A percentile compares a stretch with the other conserved stretches of the same genome.
Conservation (phyloP, 2,329 filamentous ascomycete species). For the Pestalotiopsis sp. region DNA sequence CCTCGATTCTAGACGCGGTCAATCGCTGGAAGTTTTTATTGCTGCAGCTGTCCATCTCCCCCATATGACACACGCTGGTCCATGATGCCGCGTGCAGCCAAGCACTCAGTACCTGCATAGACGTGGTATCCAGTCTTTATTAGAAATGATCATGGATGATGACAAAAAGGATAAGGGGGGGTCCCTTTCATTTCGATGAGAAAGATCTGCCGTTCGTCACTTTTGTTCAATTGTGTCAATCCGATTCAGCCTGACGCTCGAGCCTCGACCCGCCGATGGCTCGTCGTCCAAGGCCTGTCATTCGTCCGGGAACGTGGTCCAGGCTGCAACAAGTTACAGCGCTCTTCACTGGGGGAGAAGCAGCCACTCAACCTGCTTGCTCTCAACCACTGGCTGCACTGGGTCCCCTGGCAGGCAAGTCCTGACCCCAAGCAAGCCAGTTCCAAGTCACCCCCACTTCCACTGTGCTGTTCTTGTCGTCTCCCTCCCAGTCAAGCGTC, state of each 20-base stretch:
- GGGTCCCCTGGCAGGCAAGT: too few species aligned
- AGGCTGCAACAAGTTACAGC: not conserved
- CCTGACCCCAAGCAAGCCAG: too few species aligned
- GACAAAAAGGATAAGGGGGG: not conserved
- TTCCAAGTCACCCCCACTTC: too few species aligned
- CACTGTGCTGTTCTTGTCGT: not conserved
- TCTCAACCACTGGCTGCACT: too few species aligned
- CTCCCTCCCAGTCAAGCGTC: not conserved
- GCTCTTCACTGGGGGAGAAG: too few species aligned
- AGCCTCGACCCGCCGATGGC: not conserved
- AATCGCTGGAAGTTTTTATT: not conserved
- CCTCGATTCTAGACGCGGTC: not conserved
- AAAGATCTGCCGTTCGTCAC: not conserved
- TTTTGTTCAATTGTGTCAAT: not conserved
- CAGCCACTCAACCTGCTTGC: too few species aligned
- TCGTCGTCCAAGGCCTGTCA: not conserved
- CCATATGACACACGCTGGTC: too few species aligned
- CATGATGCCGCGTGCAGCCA: too few species aligned
- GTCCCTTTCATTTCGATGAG: not conserved
- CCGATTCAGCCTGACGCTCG: not conserved
- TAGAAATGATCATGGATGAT: not conserved
- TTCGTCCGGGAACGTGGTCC: not conserved
- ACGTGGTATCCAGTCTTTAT: not conserved
- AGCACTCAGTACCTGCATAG: not conserved
- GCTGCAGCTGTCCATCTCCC: too few species aligned